Conservation (phyloP, 1,284 basidiomycete genomes). For the Trametes hirsuta region DNA sequence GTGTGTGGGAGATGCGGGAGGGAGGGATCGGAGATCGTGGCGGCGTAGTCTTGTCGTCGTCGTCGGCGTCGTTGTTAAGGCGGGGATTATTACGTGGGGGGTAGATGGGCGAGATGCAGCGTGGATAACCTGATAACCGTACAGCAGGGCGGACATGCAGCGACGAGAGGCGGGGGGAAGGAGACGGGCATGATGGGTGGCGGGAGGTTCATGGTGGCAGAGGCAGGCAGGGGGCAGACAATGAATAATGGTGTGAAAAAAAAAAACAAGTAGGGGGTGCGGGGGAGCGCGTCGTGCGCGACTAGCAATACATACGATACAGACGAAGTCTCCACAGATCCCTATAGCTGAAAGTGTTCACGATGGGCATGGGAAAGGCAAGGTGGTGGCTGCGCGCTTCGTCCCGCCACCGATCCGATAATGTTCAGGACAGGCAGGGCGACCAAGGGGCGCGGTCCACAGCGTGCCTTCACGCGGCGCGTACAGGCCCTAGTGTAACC, state of each 20-base stretch:
- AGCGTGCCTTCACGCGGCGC: background rate
- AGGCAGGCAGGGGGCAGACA: too few species aligned
- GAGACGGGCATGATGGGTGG: too few species aligned
- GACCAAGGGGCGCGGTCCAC: too few species aligned
- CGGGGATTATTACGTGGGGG: background rate
- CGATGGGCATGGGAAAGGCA: constrained; percentile 18
- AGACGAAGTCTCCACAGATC: constrained; percentile 20
- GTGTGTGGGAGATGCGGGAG: background rate
- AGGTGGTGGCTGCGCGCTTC: constrained; percentile 7
- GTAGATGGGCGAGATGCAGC: constrained; percentile 14
- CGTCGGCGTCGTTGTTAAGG: background rate
- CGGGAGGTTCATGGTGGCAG: too few species aligned
- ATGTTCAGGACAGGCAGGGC: background rate
- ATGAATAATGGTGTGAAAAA: background rate
- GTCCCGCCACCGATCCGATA: background rate
- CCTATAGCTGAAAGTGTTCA: constrained; percentile 18
- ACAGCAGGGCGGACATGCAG: constrained; percentile 18
- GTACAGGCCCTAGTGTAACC: constrained; percentile 19
- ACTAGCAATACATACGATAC: constrained; percentile 27
- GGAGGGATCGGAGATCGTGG: background rate
- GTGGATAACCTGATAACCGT: constrained; percentile 10
- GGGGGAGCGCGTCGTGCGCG: constrained; percentile 1
- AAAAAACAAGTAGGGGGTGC: background rate
- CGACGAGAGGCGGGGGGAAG: constrained; percentile 4
- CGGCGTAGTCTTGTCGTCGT: background rate